A percentile compares a stretch with the other conserved stretches of the same genome.
phyloP scores from a whole-genome alignment of 768 basidiomycete species.

The Flagelloscypha sp. region DNA sequence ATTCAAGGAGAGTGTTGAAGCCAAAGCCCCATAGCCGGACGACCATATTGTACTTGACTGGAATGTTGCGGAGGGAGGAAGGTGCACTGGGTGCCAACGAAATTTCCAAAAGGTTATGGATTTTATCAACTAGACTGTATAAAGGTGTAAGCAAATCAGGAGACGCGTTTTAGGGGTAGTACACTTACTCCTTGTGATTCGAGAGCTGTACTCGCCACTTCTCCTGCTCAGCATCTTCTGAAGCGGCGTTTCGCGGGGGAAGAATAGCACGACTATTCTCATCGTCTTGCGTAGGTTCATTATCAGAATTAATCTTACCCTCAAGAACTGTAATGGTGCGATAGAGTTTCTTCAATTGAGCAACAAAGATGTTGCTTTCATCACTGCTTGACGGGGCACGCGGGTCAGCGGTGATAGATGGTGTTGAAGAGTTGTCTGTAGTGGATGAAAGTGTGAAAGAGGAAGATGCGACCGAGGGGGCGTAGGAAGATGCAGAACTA shows the following conservation, averaged over 20 bases:
- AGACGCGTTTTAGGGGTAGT: slow-evolving; percentile 5
- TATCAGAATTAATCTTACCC: slow-evolving; percentile 57
- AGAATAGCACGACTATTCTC: slow-evolving; percentile 33
- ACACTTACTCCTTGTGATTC: slow-evolving; percentile 79
- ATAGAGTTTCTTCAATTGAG: slow-evolving; percentile 76
- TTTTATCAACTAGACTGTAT: slow-evolving; percentile 79
- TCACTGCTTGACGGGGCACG: slow-evolving; percentile 36
- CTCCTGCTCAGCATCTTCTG: slow-evolving; percentile 58
- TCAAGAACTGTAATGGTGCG: slow-evolving; percentile 77
- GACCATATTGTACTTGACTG: slow-evolving; percentile 93
- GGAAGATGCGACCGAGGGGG: slow-evolving; percentile 58
- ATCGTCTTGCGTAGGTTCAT: slow-evolving; percentile 49
- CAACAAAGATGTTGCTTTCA: slow-evolving; percentile 61
- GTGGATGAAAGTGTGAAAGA: slow-evolving; percentile 70
- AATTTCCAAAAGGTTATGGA: slow-evolving; percentile 81
- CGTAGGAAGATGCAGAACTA: slow-evolving; percentile 68
- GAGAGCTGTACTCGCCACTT: slow-evolving; percentile 65
- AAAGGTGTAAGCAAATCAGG: slow-evolving; percentile 4
- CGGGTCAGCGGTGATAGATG: slow-evolving; percentile 61
- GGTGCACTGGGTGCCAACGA: slow-evolving; percentile 84
- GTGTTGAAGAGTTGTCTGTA: slow-evolving; percentile 67
- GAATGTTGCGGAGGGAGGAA: slow-evolving; percentile 80
- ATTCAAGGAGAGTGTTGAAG: slow-evolving; percentile 86
- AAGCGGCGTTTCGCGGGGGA: slow-evolving; percentile 31
- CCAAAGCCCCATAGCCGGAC: slow-evolving; percentile 87